Base-by-base conservation (phyloP, 192 early-diverging fungal species). In the Backusella australiensis region DNA sequence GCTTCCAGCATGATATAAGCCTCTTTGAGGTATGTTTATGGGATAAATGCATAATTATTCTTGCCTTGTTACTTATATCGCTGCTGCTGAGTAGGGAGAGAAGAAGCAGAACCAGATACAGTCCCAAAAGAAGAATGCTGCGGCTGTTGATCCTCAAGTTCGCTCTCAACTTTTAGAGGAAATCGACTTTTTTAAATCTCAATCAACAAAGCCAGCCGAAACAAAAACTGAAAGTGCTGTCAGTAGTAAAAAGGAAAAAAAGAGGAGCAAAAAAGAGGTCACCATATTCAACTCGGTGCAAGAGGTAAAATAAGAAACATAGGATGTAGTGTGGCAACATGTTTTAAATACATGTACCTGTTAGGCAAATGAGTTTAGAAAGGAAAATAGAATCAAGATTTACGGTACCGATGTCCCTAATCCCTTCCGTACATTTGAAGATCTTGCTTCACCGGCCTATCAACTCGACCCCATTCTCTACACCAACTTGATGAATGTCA, bases 331-430 rank as follows among this genome's bases (percentile, higher is more conserved):
- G 21, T 1, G 19, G 8, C 21, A 63, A 23, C 4, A 11, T 29
- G 3, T 19, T 29, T 26, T 26, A 9, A 59, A 0, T 21, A 12
- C 8, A 70, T 12, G 49, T 11, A 63, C 9, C 70, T 65, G 41
- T 15, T 84, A 90, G 66, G 82, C 90, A 3, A 52, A 85, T 29
- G 83, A 80, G 23, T 97, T 93, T 79, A 90, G 97, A 36, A 96
- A 92, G 71, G 77, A 86, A 49, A 82, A 96, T 74, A 80, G 87
- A 35, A 98, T 99, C 77, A 90, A 89, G 32, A 88, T 96, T 0
- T 93, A 94, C 49, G 96, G 96, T 6, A 90, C 91, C 9, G 95
- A 97, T 79, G 83, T 96, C 6, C 95, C 96, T 17, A 85, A 92
- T 67, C 97, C 97, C 14, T 86, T 97, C 76, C 88, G 88, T 52